Conservation (phyloP, 2,329 filamentous ascomycete genomes). For the Cladosporium cucumerinum region DNA sequence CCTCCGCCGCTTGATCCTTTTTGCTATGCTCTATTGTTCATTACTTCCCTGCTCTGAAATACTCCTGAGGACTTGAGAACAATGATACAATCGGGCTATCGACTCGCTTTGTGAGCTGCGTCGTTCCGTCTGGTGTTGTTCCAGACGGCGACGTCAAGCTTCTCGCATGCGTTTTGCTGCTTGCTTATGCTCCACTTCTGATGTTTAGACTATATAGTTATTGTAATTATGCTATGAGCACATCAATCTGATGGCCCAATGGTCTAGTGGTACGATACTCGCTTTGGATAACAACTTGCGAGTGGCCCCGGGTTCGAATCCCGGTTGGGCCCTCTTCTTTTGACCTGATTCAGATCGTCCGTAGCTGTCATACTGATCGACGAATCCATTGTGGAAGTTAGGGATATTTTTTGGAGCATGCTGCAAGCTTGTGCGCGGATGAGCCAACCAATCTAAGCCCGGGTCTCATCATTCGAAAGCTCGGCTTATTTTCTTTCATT, state of each 20-base stretch:
- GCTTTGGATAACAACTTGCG: neutral
- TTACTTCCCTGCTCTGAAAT: neutral
- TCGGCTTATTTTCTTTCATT: neutral
- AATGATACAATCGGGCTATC: neutral
- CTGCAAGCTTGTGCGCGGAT: neutral
- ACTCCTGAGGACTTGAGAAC: neutral
- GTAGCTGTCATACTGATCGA: neutral
- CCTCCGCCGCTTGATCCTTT: neutral
- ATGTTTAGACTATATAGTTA: neutral
- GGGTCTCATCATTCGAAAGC: neutral
- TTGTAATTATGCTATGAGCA: too few relatives aligned
- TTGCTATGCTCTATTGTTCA: neutral
- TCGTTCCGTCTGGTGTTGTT: neutral
- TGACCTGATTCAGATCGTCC: neutral
- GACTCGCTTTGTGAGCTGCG: neutral
- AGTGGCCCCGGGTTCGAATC: neutral
- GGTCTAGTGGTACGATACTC: neutral
- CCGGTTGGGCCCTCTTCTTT: neutral
- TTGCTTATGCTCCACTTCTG: too few relatives aligned
- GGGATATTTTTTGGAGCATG: neutral
- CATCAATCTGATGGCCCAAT: neutral
- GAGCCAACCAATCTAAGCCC: neutral
- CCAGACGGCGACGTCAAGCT: too few relatives aligned
- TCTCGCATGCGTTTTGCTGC: too few relatives aligned
- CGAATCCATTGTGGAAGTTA: neutral